Base-by-base conservation (phyloP, 805 yeast genomes). In the Candida sphagnicola region DNA sequence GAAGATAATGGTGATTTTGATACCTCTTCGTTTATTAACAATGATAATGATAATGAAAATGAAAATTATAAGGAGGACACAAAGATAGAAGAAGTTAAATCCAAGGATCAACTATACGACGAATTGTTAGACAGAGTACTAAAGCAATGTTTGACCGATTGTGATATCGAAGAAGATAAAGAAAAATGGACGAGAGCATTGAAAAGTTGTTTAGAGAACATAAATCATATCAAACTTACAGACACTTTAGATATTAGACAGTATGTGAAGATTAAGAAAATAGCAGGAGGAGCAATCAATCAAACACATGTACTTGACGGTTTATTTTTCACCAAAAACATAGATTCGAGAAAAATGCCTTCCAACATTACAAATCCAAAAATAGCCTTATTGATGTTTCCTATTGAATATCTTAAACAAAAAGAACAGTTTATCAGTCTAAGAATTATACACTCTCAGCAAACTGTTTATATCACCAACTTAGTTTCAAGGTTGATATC, bases 181-280 rank as follows among this genome's bases (percentile, higher is more conserved):
- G 72, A 66, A 1, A 55, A 60, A n/a, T 93, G 98, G 98, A 61
- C 65, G 2, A 48, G 51, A 0, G 69, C 74, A 1, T 55, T 91
- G 4, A 59, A 70, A 10, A 65, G 67, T 5, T 69, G 80, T 5
- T 56, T 89, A 11, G 62, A 72, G 18, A 67, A 72, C 26, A 74
- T 86, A 2, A 78, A 82, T 28, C 62, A 64, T 13, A 69, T 90
- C 3, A 81, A 79, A 36, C 71, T 77, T 19, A 84, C 87, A 4
- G 91, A 84, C 44, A 81, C 82, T 3, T 72, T 89, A 43, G 97
- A 93, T 56, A 80, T 90, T 35, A 74, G 91, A n/a, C 90, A 84
- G 48, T 91, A 86, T 58, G 78, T 93, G 31, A 93, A 95, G 53
- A 72, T 93, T 32, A 95, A 93, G 54, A 73, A 88, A 42, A 77